A percentile compares a stretch with the other conserved stretches of the same genome.
Conservation (phyloP, 306 rosid species). For the Alnus rubra region DNA sequence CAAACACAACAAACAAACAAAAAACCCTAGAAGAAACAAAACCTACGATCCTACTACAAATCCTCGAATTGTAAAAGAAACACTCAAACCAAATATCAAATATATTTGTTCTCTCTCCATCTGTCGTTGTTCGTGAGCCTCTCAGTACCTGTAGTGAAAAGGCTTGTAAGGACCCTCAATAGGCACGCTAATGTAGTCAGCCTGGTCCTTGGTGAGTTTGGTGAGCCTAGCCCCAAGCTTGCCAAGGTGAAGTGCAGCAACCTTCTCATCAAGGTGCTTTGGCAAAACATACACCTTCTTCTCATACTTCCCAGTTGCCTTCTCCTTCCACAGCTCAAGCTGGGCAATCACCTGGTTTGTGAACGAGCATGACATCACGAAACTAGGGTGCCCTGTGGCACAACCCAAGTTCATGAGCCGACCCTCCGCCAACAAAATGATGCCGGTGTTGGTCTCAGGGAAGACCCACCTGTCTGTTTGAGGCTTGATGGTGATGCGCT, state of each 20-base stretch:
- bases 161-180: conserved; percentile 98
- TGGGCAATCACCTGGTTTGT: conserved; percentile 98
- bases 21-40: conserved; percentile 25
- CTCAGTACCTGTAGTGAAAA: conserved; percentile 80
- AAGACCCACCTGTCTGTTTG: conserved; percentile 98
- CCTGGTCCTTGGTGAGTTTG: conserved; percentile 76
- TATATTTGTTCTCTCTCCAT: not conserved
- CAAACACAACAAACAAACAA: conserved; percentile 3
- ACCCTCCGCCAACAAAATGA: conserved; percentile 90
- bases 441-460: conserved; percentile 67
- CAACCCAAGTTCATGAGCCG: conserved; percentile 98
- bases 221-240: conserved; percentile 97
- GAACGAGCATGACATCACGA: conserved; percentile 98
- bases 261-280: conserved; percentile 96
- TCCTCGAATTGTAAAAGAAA: not conserved
- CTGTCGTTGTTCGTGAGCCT: conserved; percentile 11
- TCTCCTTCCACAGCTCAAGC: conserved; percentile 93
- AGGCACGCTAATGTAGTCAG: conserved; percentile 88
- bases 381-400: conserved; percentile 99
- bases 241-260: conserved; percentile 88
- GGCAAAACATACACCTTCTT: conserved; percentile 94
- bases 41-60: conserved; percentile 27
- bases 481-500: conserved; percentile 88
- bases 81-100: conserved; percentile 7
- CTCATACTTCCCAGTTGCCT: conserved; percentile 70